Evolutionary conservation across 345 rosid species (phyloP).

Genomic region (Eucalyptus cloeziana): DNA sequence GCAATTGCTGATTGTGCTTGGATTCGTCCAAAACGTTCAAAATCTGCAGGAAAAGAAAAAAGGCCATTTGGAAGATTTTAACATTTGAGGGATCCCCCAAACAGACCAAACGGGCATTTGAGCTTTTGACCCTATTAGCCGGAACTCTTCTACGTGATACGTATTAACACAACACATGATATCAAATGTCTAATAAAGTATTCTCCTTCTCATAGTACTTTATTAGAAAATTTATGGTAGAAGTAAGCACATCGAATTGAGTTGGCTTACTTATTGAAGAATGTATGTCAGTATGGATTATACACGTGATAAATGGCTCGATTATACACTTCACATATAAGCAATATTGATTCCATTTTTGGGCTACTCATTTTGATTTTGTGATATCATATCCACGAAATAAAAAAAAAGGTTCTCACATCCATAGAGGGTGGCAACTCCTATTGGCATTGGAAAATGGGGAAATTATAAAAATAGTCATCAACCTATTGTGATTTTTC

Average conservation of each 20-base stretch:
- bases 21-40: not conserved
- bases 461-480: not conserved
- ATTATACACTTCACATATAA: not conserved
- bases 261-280: not conserved
- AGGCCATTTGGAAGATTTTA: not conserved
- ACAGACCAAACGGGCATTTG: not conserved
- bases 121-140: not conserved
- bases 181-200: not conserved
- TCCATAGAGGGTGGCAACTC: not conserved
- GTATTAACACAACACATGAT: not conserved
- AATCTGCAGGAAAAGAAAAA: not conserved
- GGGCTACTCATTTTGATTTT: not conserved
- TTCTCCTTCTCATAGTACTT: not conserved
- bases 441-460: not conserved
- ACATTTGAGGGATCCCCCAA: not conserved
- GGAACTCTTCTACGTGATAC: not conserved
- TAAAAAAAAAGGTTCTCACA: not conserved
- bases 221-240: not conserved
- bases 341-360: not conserved
- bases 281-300: not conserved
- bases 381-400: not conserved
- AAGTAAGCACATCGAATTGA: too few relatives aligned
- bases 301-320: not conserved
- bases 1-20: not conserved
- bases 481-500: accelerated